These are phyloP conservation scores for Colletotrichum neosansevieriae DNA, from an alignment of 2,329 filamentous ascomycete species.

Conservation along the genomic window DNA sequence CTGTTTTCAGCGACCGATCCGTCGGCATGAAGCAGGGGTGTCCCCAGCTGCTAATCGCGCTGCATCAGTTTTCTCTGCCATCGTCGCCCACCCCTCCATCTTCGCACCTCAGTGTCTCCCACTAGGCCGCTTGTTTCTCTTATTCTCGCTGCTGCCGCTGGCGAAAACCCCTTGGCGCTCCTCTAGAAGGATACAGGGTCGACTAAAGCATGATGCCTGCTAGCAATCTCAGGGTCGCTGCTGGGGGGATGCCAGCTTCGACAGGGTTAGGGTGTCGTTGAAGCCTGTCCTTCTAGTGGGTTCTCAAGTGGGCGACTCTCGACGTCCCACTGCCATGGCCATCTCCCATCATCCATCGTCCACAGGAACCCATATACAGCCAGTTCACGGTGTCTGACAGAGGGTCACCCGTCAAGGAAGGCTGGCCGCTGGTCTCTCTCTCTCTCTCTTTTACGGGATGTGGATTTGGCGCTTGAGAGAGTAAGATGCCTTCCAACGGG, in stretches of 20 bases:
- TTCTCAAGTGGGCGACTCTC: constrained; percentile 13
- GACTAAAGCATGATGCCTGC: constrained; percentile 12
- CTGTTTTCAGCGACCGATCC: constrained; percentile 26
- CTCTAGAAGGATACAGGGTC: constrained; percentile 19
- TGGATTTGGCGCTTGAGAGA: constrained; percentile 4
- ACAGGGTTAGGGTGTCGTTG: constrained; percentile 24
- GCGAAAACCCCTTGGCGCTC: constrained; percentile 29
- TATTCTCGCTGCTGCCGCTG: constrained; percentile 30
- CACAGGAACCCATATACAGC: constrained; percentile 3
- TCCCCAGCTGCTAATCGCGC: constrained; percentile 23
- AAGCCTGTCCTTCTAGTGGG: constrained; percentile 11
- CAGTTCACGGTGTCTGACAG: constrained; percentile 18
- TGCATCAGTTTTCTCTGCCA: not conserved
- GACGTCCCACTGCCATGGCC: constrained; percentile 17
- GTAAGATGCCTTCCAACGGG: no score
- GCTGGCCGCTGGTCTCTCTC: constrained; percentile 31
- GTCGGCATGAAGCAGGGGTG: constrained; percentile 27
- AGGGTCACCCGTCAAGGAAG: constrained; percentile 38
- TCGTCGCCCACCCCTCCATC: no score
- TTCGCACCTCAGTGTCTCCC: not conserved
- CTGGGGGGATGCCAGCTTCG: constrained; percentile 21
- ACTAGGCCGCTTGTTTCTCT: not conserved
- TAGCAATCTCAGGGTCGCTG: constrained; percentile 8
- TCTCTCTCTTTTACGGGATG: constrained; percentile 28
- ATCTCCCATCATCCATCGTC: constrained; percentile 1